Base-by-base conservation (phyloP, 2,329 filamentous ascomycete species). In the Alternaria triticimaculans region DNA sequence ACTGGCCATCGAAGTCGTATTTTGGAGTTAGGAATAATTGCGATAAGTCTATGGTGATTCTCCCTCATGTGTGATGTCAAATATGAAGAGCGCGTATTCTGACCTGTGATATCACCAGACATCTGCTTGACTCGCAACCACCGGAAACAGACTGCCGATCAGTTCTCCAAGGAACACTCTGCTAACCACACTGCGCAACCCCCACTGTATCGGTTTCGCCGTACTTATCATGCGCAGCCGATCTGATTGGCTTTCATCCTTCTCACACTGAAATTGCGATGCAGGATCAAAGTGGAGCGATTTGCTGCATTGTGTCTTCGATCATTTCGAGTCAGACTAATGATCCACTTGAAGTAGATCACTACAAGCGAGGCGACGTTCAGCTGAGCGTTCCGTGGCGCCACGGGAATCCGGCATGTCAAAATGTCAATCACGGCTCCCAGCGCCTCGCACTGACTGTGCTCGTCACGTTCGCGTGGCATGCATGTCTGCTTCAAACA, bases 191-290 rank as follows among this genome's bases (percentile, higher is more conserved):
- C 25, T 48, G 18, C 37, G n/a, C 15, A n/a, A 28, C 54, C 55
- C 55, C 60, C 55, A 50, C 48, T 58, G 25, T 25, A 4, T 48
- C 58, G 51, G 51, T 14, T 49, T 49, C 18, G 33, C 54, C 43
- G 28, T 41, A 6, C 26, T 26, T 25, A 5, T 14, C 54, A 23
- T 26, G 41, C 23, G 28, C 43, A 41, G 37, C n/a, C 37, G 37
- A 41, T 41, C 15, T 57, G 28, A 51, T 37, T 51, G 28, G 28
- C 18, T 51, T 51, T 33, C 49, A 9, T 33, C 8, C 26, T 51
- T 21, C 3, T n/a, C 18, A 3, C 15, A n/a, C 21, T 23, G 28
- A 51, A 37, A 51, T 37, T 51, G 49, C 11, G 14, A 23, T 51
- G 49, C 28, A 51, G 18, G 18, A 37, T 33, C 18, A n/a, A 51